Conservation (phyloP, 2,329 filamentous ascomycete species). For the Malbranchea cinnamomea region DNA sequence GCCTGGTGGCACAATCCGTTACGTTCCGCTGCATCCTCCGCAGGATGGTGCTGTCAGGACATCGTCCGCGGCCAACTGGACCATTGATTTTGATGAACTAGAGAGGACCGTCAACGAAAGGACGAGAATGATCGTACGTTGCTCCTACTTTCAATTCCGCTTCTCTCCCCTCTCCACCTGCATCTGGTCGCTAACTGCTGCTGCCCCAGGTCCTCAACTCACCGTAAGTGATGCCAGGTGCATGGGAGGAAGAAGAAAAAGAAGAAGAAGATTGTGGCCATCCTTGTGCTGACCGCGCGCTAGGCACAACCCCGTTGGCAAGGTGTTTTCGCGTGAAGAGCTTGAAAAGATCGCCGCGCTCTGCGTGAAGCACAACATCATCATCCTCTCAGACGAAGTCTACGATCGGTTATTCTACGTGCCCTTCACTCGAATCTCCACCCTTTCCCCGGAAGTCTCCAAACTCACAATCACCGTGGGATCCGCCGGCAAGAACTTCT, state of each 20-base stretch:
- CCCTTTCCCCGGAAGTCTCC: slow-evolving; percentile 78
- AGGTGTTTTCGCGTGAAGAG: slow-evolving; percentile 78
- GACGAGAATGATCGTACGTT: slow-evolving; percentile 87
- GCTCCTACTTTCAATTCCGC: slow-evolving; percentile 30
- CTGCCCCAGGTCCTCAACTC: slow-evolving; percentile 32
- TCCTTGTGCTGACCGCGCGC: background rate
- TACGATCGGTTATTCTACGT: slow-evolving; percentile 94
- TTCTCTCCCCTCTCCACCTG: background rate
- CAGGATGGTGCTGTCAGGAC: slow-evolving; percentile 62
- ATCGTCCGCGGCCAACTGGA: slow-evolving; percentile 78
- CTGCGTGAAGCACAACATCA: slow-evolving; percentile 82
- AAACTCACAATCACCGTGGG: slow-evolving; percentile 83
- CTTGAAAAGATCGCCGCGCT: slow-evolving; percentile 72
- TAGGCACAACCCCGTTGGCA: slow-evolving; percentile 84
- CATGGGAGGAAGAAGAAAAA: no score
- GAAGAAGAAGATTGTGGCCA: no score
- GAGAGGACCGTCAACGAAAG: slow-evolving; percentile 66
- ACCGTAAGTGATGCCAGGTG: slow-evolving; percentile 23
- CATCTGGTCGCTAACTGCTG: slow-evolving; percentile 6
- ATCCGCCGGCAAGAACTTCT: slow-evolving; percentile 96
- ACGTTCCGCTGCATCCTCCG: slow-evolving; percentile 88
- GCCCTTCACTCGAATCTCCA: slow-evolving; percentile 84
- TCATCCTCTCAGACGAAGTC: slow-evolving; percentile 84
- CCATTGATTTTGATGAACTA: slow-evolving; percentile 67
- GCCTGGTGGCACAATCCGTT: slow-evolving; percentile 87